phyloP scores from a whole-genome alignment of 202 grass and related monocot genomes.

The Carex arenaria region DNA sequence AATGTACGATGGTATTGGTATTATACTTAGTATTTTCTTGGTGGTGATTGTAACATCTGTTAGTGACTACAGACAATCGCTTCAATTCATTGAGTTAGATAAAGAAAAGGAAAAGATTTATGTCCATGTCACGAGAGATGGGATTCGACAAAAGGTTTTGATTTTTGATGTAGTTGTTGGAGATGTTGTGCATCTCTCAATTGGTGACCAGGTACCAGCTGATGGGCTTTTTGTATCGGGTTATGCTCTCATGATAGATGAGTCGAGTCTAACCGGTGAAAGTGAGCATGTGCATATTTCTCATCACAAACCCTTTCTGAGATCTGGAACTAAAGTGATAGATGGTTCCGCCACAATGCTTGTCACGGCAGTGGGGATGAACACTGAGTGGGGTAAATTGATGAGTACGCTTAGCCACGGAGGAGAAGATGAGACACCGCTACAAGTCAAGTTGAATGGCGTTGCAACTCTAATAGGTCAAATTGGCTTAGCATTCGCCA shows the following conservation, averaged over 20 bases:
- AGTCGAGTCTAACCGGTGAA: conserved; percentile 86
- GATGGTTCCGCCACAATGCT: conserved; percentile 80
- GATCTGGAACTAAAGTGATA: conserved; percentile 75
- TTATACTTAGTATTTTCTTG: conserved; percentile 82
- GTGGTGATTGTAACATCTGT: conserved; percentile 81
- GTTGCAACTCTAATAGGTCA: conserved; percentile 82
- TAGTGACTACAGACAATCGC: conserved; percentile 86
- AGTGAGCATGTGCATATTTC: conserved; percentile 60
- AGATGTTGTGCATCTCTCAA: conserved; percentile 79
- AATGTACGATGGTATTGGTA: conserved; percentile 74
- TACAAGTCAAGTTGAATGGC: conserved; percentile 90
- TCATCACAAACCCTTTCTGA: conserved; percentile 64
- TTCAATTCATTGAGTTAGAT: conserved; percentile 81
- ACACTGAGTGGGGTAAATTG: conserved; percentile 89
- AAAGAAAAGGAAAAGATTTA: conserved; percentile 83
- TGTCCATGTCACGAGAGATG: conserved; percentile 66
- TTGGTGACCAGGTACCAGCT: conserved; percentile 77
- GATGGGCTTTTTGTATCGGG: conserved; percentile 85
- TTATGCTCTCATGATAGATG: conserved; percentile 68
- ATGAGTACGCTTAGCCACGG: conserved; percentile 58
- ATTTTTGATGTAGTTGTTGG: conserved; percentile 83
- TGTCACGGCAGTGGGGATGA: conserved; percentile 64
- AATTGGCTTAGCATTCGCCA: conserved; percentile 72
- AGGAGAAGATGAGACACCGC: conserved; percentile 82
- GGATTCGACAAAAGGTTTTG: conserved; percentile 50